Percentiles rank a stretch among this genome's conserved stretches.
These are phyloP conservation scores for Metschnikowia orientalis DNA, from an alignment of 805 yeast genomes.

Conservation along the genomic window DNA sequence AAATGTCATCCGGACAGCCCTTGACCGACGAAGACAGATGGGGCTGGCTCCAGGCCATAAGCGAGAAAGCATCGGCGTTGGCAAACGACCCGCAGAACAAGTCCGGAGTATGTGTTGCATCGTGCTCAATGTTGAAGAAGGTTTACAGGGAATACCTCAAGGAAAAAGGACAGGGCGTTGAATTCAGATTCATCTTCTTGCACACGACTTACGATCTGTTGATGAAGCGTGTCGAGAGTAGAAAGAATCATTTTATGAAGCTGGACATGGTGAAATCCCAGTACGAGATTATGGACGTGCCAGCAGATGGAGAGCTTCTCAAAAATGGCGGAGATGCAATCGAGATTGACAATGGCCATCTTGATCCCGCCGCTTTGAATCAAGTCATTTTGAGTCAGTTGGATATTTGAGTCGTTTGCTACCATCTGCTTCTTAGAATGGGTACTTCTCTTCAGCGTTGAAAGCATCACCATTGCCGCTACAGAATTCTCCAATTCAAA, in stretches of 20 bases:
- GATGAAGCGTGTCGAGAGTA: conserved; percentile 51
- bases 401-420: too few relatives aligned
- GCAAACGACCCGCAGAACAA: conserved; percentile 26
- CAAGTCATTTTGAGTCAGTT: conserved; percentile 20
- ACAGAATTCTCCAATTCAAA: too few relatives aligned
- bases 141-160: conserved; percentile 64
- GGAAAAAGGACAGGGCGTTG: conserved; percentile 27
- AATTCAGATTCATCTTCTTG: conserved; percentile 61
- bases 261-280: conserved; percentile 79
- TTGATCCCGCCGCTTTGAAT: conserved; percentile 10
- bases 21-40: conserved; percentile 86
- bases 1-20: conserved; percentile 81
- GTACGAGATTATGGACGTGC: conserved; percentile 69
- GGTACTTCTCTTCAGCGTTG: too few relatives aligned
- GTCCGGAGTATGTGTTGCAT: conserved; percentile 46
- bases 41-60: conserved; percentile 72
- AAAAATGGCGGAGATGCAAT: conserved; percentile 35
- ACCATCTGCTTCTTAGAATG: too few relatives aligned
- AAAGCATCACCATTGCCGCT: too few relatives aligned
- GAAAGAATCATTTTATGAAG: conserved; percentile 85
- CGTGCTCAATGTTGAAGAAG: conserved; percentile 83
- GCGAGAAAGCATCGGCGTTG: conserved; percentile 35
- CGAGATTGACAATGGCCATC: conserved; percentile 7
- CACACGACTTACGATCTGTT: conserved; percentile 62
- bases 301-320: conserved; percentile 40